Conservation (phyloP, 306 rosid genomes). For the Prunus mume region DNA sequence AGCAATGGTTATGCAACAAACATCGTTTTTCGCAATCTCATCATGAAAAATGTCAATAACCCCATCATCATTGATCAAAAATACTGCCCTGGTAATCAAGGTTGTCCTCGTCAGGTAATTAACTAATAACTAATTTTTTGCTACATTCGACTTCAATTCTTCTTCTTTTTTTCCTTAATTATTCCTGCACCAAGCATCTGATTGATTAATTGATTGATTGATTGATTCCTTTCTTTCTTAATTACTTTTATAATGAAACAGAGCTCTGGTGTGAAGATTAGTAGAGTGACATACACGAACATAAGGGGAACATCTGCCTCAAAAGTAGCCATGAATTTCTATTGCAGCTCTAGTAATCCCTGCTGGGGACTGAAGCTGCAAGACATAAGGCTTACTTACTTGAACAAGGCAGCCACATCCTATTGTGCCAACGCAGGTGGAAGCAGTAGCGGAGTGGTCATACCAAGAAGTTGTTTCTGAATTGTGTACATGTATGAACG, state of each 20-base stretch:
- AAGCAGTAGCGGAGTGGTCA: constrained; percentile 32
- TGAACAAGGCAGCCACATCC: constrained; percentile 25
- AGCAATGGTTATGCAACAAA: not conserved
- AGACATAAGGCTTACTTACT: constrained; percentile 39
- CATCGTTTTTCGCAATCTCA: not conserved
- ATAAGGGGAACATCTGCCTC: constrained; percentile 51
- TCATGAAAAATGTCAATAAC: constrained; percentile 17
- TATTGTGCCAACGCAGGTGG: constrained; percentile 43
- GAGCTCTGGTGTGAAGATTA: constrained; percentile 56
- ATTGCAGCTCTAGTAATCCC: constrained; percentile 50
- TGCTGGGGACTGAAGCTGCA: constrained; percentile 41
- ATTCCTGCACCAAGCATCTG: too few relatives aligned
- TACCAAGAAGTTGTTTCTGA: constrained; percentile 48
- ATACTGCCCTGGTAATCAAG: constrained; percentile 7
- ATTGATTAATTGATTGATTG: not conserved
- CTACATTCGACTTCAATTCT: too few relatives aligned
- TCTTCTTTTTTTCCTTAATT: too few relatives aligned
- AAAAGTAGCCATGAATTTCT: constrained; percentile 40
- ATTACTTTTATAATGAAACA: not conserved
- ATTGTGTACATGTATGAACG: not conserved
- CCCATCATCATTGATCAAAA: constrained; percentile 21
- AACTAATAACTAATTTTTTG: not conserved
- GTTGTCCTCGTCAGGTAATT: constrained; percentile 14
- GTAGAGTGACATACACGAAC: constrained; percentile 39
- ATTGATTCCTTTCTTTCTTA: not conserved